Evolutionary conservation across 192 early-diverging fungal genomes (phyloP), one percentile per base, ranked within the genome.

Genomic region (Coemansia umbellata): DNA sequence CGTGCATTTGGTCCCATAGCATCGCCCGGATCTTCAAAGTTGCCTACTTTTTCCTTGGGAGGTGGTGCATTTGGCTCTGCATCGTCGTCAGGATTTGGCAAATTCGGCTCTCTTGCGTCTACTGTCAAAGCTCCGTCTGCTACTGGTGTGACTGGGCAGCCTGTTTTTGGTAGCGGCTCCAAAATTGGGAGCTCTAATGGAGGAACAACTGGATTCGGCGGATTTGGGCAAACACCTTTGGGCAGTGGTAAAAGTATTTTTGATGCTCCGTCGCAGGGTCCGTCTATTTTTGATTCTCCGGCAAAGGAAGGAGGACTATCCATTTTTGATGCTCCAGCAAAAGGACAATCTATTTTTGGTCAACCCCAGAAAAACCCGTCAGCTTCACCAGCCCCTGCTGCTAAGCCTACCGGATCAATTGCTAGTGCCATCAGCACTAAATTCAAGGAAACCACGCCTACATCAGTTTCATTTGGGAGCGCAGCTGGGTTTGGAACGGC

Each of bases 111-210:
- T 14, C 35, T 44, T 18, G 19, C 59, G 8, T 47, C 70, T 5
- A 50, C 58, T 13, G 35, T 53, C 37, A 64, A 65, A 44, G 62
- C 55, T 10, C 63, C 59, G 9, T 24, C 58, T 8, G 31, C 58
- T 13, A 10, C 55, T 5, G 57, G 58, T 6, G 37, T 55, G 19
- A 40, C 26, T 23, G 41, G 40, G 15, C 58, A 69, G 47, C 62
- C 47, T 15, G 55, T 53, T 8, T 77, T 77, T 44, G 74, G 74
- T 8, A 52, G 66, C 32, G 55, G 54, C 9, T 19, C 66, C 8
- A 58, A 52, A 40, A 33, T 54, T 22, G 56, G 60, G 32, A 32
- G 45, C 4, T 49, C 68, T 10, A 33, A 53, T 15, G 35, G 18
- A 13, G 39, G 45, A 10, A 43, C 68, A 11, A 33, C 58, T 15